These are phyloP conservation scores for Thielaviopsis ethacetica DNA, from an alignment of 2,329 filamentous ascomycete species.

Conservation along the genomic window DNA sequence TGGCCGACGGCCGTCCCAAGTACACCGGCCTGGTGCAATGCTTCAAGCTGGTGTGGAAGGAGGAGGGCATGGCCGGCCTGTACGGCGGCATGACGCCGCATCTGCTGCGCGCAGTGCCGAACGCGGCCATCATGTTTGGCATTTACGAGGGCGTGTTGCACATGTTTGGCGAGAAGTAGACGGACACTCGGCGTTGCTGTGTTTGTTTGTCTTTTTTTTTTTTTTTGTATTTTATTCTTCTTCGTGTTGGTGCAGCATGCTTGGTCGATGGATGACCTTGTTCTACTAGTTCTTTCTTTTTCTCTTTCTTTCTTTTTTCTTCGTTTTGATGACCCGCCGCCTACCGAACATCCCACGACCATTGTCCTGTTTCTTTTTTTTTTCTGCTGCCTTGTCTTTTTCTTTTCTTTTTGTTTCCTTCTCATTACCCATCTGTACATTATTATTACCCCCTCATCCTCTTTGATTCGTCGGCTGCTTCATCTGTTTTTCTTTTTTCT, in stretches of 20 bases:
- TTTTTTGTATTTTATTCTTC: background rate
- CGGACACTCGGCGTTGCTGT: too few species aligned
- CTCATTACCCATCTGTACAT: too few species aligned
- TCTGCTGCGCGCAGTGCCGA: conserved; percentile 77
- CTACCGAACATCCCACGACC: too few species aligned
- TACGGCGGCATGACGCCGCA: conserved; percentile 89
- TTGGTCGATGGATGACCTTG: too few species aligned
- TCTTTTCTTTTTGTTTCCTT: too few species aligned
- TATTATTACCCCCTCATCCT: background rate
- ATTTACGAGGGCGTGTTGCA: conserved; percentile 53
- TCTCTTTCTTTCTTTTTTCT: background rate
- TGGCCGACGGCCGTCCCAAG: conserved; percentile 49
- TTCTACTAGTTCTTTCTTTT: background rate
- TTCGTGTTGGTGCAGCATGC: background rate
- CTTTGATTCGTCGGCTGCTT: background rate
- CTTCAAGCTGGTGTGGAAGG: conserved; percentile 72
- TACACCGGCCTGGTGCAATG: conserved; percentile 82
- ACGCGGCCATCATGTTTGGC: conserved; percentile 91
- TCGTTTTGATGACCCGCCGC: too few species aligned
- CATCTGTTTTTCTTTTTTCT: background rate
- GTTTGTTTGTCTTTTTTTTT: background rate
- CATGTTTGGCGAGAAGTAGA: conserved; percentile 21
- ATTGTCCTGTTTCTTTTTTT: too few species aligned
- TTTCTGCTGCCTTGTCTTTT: too few species aligned
- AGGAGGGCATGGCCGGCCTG: conserved; percentile 71